phyloP scores from a whole-genome alignment of 371 early-diverging fungal genomes.

The Zopfochytrium polystomum region DNA sequence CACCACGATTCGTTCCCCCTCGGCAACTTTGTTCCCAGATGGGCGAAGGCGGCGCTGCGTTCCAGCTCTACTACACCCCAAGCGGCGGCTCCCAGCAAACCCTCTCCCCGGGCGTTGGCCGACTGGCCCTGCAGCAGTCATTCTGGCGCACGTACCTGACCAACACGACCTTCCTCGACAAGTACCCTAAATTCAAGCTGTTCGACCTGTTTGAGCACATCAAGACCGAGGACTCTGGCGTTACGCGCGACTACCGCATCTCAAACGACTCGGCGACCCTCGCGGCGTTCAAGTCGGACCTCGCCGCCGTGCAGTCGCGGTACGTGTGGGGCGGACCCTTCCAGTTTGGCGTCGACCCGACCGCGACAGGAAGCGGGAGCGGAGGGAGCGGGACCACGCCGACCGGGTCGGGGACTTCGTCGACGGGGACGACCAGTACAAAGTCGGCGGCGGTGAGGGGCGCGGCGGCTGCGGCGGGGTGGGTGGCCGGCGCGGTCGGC shows the following conservation, averaged over 20 bases:
- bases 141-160: constrained; percentile 35
- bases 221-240: constrained; percentile 27
- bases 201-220: constrained; percentile 33
- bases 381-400: background rate
- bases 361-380: too few relatives aligned
- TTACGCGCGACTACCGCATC: constrained; percentile 30
- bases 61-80: constrained; percentile 20
- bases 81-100: background rate
- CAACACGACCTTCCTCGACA: constrained; percentile 24
- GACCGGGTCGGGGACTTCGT: background rate
- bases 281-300: constrained; percentile 23
- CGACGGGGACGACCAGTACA: background rate
- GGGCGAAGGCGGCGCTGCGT: constrained; percentile 36
- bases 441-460: constrained; percentile 1
- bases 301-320: background rate
- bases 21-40: constrained; percentile 18
- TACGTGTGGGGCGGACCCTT: constrained; percentile 18
- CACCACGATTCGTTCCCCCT: too few relatives aligned
- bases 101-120: constrained; percentile 27
- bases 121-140: constrained; percentile 25
- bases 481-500: too few relatives aligned
- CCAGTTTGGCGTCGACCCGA: constrained; percentile 12
- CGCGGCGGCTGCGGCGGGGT: background rate
- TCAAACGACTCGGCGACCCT: constrained; percentile 15
- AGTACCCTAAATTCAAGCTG: constrained; percentile 30